Base-by-base conservation (phyloP, 2,329 filamentous ascomycete genomes). In the Pseudocercospora macadamiae region DNA sequence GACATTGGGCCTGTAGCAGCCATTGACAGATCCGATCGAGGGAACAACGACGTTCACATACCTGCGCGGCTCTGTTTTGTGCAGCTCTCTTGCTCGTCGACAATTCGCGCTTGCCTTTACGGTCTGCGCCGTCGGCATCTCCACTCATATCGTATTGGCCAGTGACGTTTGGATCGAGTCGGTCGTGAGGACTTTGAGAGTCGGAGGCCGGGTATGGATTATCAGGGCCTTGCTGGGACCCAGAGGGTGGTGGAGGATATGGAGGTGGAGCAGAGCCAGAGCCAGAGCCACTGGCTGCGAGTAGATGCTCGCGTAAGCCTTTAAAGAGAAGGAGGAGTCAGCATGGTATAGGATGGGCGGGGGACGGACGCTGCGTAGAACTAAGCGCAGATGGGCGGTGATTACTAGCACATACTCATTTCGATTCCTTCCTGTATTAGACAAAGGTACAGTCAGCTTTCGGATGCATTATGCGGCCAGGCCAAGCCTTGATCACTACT, bases 81-180 rank as follows among this genome's bases (percentile, higher is more conserved):
- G 95, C 95, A 25, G 95, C 95, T 66, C 95, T 89, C 80, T 97
- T 99, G 34, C 92, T 96, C 44, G 93, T 95, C 23, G 93, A 97
- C 61, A 99, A 79, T 77, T 97, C 93, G 54, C 95, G 85, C 76
- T 96, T 96, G 10, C 88, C 88, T 76, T 95, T 93, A 84, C 63
- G 89, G 79, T 60, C 75, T 71, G 39, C 65, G 60, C 76, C 75
- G 48, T 77, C 78, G 42, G 81, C 79, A 19, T 80, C 79, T 61
- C 75, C 75, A 51, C 76, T 79, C 71, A 84, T 80, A 69, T 71
- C 70, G 70, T 79, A 83, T 53, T 77, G 66, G 59, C 82, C 82
- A 7, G 82, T 79, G 63, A 85, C 86, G 49, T 82, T 82, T 36
- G 83, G 83, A 69, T 85, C 83, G 65, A 85, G 84, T 66, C 84